Percentiles rank a stretch among this genome's conserved stretches.
phyloP scores from a whole-genome alignment of 2,329 filamentous ascomycete genomes.

The Emergomyces orientalis region DNA sequence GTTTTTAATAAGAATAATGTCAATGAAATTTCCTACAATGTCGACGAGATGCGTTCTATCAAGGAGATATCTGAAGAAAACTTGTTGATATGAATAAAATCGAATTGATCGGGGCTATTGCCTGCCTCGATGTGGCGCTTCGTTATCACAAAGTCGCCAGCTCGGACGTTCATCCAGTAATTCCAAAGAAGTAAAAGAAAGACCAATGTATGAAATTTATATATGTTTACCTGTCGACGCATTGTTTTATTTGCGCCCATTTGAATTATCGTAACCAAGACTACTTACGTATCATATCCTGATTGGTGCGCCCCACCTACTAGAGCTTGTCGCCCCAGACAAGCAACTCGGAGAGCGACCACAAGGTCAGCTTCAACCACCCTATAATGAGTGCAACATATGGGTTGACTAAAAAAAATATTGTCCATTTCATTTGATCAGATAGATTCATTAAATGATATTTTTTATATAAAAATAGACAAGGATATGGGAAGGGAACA shows the following conservation, averaged over 20 bases:
- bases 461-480: too few species aligned
- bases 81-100: not conserved
- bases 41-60: too few species aligned
- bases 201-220: too few species aligned
- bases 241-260: not conserved
- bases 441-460: not conserved
- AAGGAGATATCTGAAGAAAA: too few species aligned
- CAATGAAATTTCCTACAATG: too few species aligned
- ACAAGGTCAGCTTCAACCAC: too few species aligned
- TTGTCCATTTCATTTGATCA: not conserved
- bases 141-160: too few species aligned
- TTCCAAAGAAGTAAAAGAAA: too few species aligned
- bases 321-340: not conserved
- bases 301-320: not conserved
- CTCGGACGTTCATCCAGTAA: too few species aligned
- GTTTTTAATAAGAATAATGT: too few species aligned
- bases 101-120: not conserved
- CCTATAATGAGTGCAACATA: not conserved
- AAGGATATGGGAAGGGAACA: not conserved
- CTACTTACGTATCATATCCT: not conserved
- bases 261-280: not conserved
- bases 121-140: too few species aligned
- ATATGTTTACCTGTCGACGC: not conserved
- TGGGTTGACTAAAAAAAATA: not conserved
- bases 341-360: not conserved